A percentile compares a stretch with the other conserved stretches of the same genome.
phyloP scores from a whole-genome alignment of 805 yeast genomes.

The Sugiyamaella valdiviana region DNA sequence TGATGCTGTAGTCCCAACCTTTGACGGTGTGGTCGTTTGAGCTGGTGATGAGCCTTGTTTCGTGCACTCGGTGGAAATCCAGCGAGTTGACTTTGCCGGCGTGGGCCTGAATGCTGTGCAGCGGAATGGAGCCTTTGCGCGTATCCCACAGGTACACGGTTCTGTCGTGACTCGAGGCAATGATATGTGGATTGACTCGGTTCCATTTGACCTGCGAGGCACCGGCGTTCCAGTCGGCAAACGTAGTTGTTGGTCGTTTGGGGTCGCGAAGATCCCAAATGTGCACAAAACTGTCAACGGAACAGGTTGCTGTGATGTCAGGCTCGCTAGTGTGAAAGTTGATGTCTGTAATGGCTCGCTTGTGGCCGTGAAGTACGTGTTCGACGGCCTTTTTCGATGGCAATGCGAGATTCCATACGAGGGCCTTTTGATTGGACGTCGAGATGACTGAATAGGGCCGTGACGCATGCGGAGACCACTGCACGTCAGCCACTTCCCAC shows the following conservation, averaged over 20 bases:
- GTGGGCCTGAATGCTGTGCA: constrained; percentile 66
- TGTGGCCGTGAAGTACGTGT: constrained; percentile 81
- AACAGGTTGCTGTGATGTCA: constrained; percentile 83
- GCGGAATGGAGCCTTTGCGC: constrained; percentile 72
- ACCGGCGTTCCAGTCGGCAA: constrained; percentile 94
- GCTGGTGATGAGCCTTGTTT: constrained; percentile 64
- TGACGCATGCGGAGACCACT: constrained; percentile 89
- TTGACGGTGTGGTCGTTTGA: constrained; percentile 82
- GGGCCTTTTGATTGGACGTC: constrained; percentile 90
- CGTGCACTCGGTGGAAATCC: constrained; percentile 63
- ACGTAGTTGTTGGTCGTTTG: constrained; percentile 56
- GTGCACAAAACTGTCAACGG: constrained; percentile 80
- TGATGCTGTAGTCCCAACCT: constrained; percentile 56
- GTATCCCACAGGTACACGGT: constrained; percentile 82
- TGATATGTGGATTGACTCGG: constrained; percentile 59
- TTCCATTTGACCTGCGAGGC: constrained; percentile 97
- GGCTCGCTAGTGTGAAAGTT: constrained; percentile 86
- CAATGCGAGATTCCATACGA: constrained; percentile 85
- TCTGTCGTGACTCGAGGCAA: constrained; percentile 85
- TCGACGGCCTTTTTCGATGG: constrained; percentile 70
- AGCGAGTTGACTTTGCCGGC: constrained; percentile 82
- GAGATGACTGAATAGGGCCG: constrained; percentile 90
- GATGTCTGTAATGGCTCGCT: constrained; percentile 91
- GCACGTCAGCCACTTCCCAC: constrained; percentile 99
- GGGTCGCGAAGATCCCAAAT: constrained; percentile 91